Conservation (phyloP, 768 basidiomycete species). For the Panus rudis region DNA sequence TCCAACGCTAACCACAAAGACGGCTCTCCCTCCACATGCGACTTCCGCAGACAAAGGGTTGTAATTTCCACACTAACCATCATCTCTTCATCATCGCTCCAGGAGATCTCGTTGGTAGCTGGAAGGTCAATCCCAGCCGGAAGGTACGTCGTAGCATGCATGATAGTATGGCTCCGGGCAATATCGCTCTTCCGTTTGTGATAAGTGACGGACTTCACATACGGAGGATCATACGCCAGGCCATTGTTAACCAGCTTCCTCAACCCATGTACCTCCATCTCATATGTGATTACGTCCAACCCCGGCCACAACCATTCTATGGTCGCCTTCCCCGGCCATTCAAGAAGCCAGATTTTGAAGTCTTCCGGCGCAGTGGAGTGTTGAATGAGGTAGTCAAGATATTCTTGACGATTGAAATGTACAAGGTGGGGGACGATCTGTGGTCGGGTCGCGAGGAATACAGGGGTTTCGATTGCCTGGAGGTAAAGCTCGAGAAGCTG, state of each 20-base stretch:
- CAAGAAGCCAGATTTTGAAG: slow-evolving; percentile 19
- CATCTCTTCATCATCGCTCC: not conserved
- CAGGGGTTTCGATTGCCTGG: slow-evolving; percentile 10
- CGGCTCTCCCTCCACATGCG: not conserved
- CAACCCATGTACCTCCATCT: not conserved
- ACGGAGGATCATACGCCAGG: slow-evolving; percentile 2
- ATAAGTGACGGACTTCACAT: slow-evolving; percentile 8
- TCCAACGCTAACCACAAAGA: slow-evolving; percentile 1
- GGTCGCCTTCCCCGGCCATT: slow-evolving; percentile 20
- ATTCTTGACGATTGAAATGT: slow-evolving; percentile 12
- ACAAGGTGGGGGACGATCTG: slow-evolving; percentile 10
- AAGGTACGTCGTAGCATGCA: slow-evolving; percentile 4
- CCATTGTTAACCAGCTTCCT: not conserved
- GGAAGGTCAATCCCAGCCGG: slow-evolving; percentile 5
- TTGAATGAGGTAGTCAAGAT: slow-evolving; percentile 11
- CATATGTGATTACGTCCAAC: slow-evolving; percentile 3
- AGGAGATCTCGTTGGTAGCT: not conserved
- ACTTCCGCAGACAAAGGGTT: slow-evolving; percentile 2
- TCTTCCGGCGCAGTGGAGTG: slow-evolving; percentile 17
- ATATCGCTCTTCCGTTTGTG: slow-evolving; percentile 1
- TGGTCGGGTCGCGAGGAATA: slow-evolving; percentile 12
- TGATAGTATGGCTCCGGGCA: not conserved
- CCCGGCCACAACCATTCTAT: slow-evolving; percentile 18
- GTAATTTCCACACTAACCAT: slow-evolving; percentile 4
- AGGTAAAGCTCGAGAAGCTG: slow-evolving; percentile 17